Conservation (phyloP, 139 green algal genomes). For the Picochlorum sp. region DNA sequence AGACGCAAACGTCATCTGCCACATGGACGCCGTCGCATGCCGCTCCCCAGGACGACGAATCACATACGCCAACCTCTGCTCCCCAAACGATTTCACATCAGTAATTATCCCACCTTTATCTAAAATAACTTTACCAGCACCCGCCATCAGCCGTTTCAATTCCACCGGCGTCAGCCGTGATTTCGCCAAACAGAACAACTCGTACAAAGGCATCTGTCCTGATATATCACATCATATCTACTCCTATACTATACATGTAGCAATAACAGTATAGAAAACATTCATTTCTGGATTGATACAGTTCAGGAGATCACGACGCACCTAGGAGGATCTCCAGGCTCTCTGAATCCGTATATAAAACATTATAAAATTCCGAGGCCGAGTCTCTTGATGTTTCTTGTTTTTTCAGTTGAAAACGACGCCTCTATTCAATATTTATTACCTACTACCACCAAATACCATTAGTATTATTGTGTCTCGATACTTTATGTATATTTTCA, state of each 20-base stretch:
- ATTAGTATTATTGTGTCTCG: no score
- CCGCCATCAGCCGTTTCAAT: constrained; percentile 40
- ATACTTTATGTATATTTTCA: no score
- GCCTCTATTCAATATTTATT: no score
- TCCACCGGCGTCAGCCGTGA: constrained; percentile 25
- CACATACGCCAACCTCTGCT: constrained; percentile 63
- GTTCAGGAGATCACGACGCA: no score
- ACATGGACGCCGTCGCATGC: constrained; percentile 48
- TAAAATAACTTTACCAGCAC: constrained; percentile 41
- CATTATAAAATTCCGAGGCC: no score
- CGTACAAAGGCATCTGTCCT: constrained; percentile 68
- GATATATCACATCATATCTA: neutral
- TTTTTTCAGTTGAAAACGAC: no score
- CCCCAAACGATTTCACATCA: constrained; percentile 54
- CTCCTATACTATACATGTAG: neutral
- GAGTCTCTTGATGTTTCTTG: no score
- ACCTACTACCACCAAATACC: no score
- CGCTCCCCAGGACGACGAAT: constrained; percentile 44
- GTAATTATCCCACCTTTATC: constrained; percentile 58
- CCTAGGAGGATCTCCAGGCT: no score
- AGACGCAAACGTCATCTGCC: constrained; percentile 68
- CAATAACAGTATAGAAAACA: no score
- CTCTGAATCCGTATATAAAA: no score
- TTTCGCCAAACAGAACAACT: constrained; percentile 66
- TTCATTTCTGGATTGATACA: no score